These are phyloP conservation scores for Alisma plantagoaquatica DNA, from an alignment of 106 monocot genomes.

Conservation along the genomic window DNA sequence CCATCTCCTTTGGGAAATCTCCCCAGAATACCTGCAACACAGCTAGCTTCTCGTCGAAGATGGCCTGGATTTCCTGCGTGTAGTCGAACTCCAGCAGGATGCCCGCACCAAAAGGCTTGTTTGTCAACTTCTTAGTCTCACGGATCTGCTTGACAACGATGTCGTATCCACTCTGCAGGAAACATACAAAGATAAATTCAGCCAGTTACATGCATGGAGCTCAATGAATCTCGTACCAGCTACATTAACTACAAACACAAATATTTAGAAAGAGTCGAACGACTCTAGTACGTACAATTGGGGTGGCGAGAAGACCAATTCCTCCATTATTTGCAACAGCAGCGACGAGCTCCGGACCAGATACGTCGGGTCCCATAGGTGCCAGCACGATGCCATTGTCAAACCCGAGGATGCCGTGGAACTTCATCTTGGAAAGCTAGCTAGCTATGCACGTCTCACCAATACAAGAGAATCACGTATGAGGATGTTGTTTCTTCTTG, in stretches of 20 bases:
- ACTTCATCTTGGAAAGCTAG: too few species aligned
- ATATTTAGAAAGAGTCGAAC: too few species aligned
- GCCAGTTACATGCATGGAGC: too few species aligned
- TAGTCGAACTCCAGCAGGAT: conserved; percentile 54
- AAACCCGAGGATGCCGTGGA: not conserved
- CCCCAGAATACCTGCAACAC: conserved; percentile 71
- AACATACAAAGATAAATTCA: too few species aligned
- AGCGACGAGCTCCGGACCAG: not conserved
- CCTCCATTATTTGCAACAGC: not conserved
- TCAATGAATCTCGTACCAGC: too few species aligned
- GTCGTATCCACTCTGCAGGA: not conserved
- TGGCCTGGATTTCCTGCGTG: conserved; percentile 45
- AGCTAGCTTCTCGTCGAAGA: too few species aligned
- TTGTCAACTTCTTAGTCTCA: conserved; percentile 22
- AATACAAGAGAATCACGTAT: too few species aligned
- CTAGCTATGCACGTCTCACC: too few species aligned
- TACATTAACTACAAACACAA: too few species aligned
- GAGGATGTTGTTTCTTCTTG: too few species aligned
- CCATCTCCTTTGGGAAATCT: conserved; percentile 53
- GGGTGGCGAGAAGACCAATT: not conserved
- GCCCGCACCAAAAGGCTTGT: conserved; percentile 62
- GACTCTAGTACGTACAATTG: not conserved
- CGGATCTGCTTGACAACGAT: not conserved
- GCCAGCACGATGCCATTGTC: not conserved
- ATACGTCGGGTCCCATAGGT: not conserved